These are phyloP conservation scores for Tetrahymena borealis DNA, from an alignment of 73 alveolate genomes.

Conservation along the genomic window DNA sequence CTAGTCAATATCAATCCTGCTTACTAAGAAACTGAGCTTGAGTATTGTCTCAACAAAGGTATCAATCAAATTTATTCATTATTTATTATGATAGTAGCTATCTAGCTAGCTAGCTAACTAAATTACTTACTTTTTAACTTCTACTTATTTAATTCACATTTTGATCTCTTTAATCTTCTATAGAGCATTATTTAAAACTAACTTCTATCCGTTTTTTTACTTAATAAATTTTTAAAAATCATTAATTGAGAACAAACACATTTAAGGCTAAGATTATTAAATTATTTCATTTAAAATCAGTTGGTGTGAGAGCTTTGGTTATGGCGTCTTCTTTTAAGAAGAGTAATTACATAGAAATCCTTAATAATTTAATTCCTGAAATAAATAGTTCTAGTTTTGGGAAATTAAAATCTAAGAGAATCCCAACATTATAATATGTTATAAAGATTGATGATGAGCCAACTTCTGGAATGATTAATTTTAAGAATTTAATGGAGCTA, in stretches of 20 bases:
- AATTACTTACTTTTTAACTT: no score
- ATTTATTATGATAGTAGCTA: neutral
- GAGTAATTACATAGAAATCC: constrained; percentile 56
- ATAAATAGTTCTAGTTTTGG: constrained; percentile 13
- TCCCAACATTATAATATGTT: constrained; percentile 28
- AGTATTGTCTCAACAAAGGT: constrained; percentile 29
- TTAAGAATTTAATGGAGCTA: neutral
- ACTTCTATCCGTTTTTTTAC: no score
- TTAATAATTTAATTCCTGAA: constrained; percentile 53
- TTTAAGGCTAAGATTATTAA: no score
- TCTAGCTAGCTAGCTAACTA: no score
- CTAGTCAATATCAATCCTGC: constrained; percentile 86
- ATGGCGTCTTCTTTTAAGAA: constrained; percentile 59
- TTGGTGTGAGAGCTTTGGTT: constrained; percentile 54
- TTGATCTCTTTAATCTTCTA: no score
- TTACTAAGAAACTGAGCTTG: constrained; percentile 56
- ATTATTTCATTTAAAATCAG: no score
- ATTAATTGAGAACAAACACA: no score
- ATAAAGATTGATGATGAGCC: neutral
- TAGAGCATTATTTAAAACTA: no score
- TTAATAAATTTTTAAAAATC: no score
- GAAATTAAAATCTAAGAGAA: constrained; percentile 1
- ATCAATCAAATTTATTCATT: neutral
- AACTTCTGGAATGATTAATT: neutral
- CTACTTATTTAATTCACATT: no score